Percentiles rank a stretch among this genome's conserved stretches.
These are phyloP conservation scores for Penstemon newberryi DNA, from an alignment of 257 asterid genomes.

Conservation along the genomic window DNA sequence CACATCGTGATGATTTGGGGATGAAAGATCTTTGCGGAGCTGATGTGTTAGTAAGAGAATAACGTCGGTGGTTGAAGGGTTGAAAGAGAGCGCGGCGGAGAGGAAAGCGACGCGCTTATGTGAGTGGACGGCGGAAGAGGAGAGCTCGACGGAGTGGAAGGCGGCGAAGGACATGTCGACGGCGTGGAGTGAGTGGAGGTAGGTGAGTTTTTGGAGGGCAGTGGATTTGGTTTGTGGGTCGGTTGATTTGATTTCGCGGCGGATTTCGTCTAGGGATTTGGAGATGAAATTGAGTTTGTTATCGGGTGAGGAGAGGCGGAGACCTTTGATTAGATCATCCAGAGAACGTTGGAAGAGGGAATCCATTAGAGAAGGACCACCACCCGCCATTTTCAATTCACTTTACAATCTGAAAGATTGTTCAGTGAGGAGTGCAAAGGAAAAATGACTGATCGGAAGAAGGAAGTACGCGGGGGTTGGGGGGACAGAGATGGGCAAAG, in stretches of 20 bases:
- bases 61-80: constrained; percentile 76
- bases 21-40: constrained; percentile 83
- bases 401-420: no score
- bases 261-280: constrained; percentile 75
- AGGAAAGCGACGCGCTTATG: constrained; percentile 72
- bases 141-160: constrained; percentile 81
- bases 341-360: constrained; percentile 82
- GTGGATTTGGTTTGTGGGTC: constrained; percentile 68
- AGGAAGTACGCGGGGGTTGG: no score
- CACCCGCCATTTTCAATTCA: constrained; percentile 40
- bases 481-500: no score
- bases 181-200: constrained; percentile 79
- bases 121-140: constrained; percentile 61
- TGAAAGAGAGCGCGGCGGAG: constrained; percentile 73
- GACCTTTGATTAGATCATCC: constrained; percentile 74
- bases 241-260: constrained; percentile 86
- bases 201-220: constrained; percentile 79
- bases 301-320: constrained; percentile 54
- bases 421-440: no score
- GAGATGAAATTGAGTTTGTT: constrained; percentile 51
- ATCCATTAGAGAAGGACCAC: constrained; percentile 67
- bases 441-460: no score
- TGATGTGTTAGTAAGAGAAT: constrained; percentile 90
- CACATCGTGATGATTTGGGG: constrained; percentile 65
- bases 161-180: constrained; percentile 83